Conservation (phyloP, 2,329 filamentous ascomycete species). For the Talaromyces funiculosus region DNA sequence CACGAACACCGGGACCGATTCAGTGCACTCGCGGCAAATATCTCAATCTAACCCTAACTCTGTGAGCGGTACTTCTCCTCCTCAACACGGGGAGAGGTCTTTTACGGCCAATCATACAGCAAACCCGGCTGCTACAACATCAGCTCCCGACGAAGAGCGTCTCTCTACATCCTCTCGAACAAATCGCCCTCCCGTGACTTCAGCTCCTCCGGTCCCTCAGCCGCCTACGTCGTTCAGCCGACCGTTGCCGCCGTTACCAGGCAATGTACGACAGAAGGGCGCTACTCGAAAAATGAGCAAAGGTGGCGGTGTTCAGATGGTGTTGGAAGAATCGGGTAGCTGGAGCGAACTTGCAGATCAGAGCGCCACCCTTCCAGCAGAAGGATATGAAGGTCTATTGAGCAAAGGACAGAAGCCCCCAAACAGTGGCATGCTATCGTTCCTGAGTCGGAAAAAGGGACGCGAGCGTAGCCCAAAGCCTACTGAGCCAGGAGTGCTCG, state of each 20-base stretch:
- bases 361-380: slow-evolving; percentile 66
- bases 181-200: slow-evolving; percentile 14
- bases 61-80: slow-evolving; percentile 25
- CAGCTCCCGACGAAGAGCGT: slow-evolving; percentile 17
- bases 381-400: slow-evolving; percentile 47
- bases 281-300: slow-evolving; percentile 68
- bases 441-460: slow-evolving; percentile 83
- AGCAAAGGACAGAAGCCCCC: slow-evolving; percentile 41
- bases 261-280: slow-evolving; percentile 47
- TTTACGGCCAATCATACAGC: slow-evolving; percentile 14
- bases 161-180: slow-evolving; percentile 20
- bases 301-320: slow-evolving; percentile 81
- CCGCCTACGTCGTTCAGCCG: slow-evolving; percentile 34
- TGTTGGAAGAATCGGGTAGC: slow-evolving; percentile 79
- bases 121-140: not conserved
- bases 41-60: slow-evolving; percentile 34
- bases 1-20: slow-evolving; percentile 14
- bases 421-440: slow-evolving; percentile 77
- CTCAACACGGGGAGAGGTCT: slow-evolving; percentile 26
- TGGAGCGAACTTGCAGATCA: slow-evolving; percentile 89
- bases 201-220: slow-evolving; percentile 23
- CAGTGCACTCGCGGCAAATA: slow-evolving; percentile 29
- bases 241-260: slow-evolving; percentile 30
- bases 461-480: slow-evolving; percentile 89
- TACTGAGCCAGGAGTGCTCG: slow-evolving; percentile 84